Evolutionary conservation across 768 basidiomycete genomes (phyloP).

Genomic region (Amanita subjunquillea): DNA sequence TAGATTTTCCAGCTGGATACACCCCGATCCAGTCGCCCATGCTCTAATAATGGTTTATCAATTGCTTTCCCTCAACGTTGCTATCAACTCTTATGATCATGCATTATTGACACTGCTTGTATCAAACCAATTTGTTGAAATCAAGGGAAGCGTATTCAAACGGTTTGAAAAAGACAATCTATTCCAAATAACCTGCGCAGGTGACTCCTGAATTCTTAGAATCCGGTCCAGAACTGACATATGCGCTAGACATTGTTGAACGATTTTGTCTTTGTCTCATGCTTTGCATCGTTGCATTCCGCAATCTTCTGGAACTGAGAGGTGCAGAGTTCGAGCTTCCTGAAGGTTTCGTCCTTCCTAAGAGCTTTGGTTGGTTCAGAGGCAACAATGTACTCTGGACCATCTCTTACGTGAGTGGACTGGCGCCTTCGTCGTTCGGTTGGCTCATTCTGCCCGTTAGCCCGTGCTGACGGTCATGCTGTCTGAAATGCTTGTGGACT

Average conservation of each 20-base stretch:
- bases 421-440: background rate
- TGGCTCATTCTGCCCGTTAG: conserved; percentile 25
- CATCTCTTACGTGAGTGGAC: conserved; percentile 71
- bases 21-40: conserved; percentile 57
- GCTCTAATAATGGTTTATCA: conserved; percentile 95
- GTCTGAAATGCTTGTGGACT: conserved; percentile 93
- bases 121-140: conserved; percentile 98
- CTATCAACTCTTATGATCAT: conserved; percentile 97
- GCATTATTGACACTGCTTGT: conserved; percentile 88
- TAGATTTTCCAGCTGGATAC: background rate
- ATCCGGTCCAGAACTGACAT: background rate
- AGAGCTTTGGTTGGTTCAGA: conserved; percentile 77
- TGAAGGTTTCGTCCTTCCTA: conserved; percentile 64
- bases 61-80: conserved; percentile 89
- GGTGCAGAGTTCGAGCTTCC: conserved; percentile 81
- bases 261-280: conserved; percentile 88
- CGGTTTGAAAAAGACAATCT: conserved; percentile 98
- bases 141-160: conserved; percentile 99
- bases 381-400: conserved; percentile 77
- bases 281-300: conserved; percentile 84
- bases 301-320: conserved; percentile 90
- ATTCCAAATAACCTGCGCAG: conserved; percentile 97
- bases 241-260: conserved; percentile 83
- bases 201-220: conserved; percentile 24
- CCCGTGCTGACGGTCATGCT: conserved; percentile 86